A percentile compares a stretch with the other conserved stretches of the same genome.
Conservation (phyloP, 2,329 filamentous ascomycete genomes). For the Tolypocladium paradoxum region DNA sequence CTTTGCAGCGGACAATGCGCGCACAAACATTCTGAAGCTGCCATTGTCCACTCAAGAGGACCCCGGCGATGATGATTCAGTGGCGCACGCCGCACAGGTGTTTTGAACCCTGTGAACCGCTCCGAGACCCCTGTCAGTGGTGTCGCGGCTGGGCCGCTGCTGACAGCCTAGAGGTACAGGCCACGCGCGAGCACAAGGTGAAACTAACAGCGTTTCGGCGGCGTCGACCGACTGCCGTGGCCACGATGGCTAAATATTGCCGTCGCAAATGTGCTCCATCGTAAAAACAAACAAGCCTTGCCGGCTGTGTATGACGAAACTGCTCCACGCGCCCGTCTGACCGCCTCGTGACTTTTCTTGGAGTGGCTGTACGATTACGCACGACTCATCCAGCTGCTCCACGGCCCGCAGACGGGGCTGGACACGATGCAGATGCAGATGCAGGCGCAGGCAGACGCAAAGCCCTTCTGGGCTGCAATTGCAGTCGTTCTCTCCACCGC, state of each 20-base stretch:
- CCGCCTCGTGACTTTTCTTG: not conserved
- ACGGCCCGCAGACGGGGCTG: not conserved
- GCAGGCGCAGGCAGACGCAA: not conserved
- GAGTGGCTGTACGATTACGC: not conserved
- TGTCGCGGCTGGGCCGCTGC: not conserved
- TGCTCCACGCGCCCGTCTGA: not conserved
- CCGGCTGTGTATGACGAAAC: not conserved
- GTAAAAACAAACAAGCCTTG: not conserved
- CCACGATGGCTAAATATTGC: not conserved
- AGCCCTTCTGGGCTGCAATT: not conserved
- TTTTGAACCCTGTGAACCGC: no score
- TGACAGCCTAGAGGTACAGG: no score
- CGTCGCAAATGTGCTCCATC: not conserved
- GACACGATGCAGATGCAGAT: not conserved
- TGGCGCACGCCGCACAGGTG: not conserved
- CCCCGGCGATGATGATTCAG: not conserved
- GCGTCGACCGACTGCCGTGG: not conserved
- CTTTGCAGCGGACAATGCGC: not conserved
- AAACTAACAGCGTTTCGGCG: conserved; percentile 16
- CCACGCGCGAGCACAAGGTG: conserved; percentile 8
- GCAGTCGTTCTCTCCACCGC: not conserved
- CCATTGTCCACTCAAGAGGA: not conserved
- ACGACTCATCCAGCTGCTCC: not conserved
- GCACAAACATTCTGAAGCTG: not conserved
- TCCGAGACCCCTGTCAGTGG: not conserved